These are phyloP conservation scores for Solanum hybrid DNA, from an alignment of 305 asterid species.

Conservation along the genomic window DNA sequence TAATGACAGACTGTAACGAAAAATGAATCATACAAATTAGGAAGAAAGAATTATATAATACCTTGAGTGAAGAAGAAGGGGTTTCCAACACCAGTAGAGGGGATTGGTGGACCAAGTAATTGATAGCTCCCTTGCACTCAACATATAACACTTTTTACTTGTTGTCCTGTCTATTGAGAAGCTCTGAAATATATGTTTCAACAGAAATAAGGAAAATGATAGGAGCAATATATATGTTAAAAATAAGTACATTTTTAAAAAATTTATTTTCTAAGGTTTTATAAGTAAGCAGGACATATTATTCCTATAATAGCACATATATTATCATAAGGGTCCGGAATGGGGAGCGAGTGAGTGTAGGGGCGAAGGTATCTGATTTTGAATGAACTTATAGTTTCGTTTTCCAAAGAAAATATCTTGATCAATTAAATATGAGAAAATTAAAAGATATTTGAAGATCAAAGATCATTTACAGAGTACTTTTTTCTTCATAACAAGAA, in stretches of 20 bases:
- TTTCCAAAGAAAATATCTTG: not conserved
- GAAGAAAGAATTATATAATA: not conserved
- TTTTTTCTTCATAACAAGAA: no score
- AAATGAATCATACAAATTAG: not conserved
- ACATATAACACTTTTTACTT: conserved; percentile 47
- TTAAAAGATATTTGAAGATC: no score
- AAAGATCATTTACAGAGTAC: no score
- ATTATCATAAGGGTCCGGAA: not conserved
- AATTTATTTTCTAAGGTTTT: not conserved
- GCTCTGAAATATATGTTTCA: conserved; percentile 25
- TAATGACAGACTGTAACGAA: not conserved
- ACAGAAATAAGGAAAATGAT: not conserved
- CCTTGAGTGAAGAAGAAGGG: conserved; percentile 44
- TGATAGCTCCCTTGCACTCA: conserved; percentile 67
- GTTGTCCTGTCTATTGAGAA: conserved; percentile 40
- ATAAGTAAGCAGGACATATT: not conserved
- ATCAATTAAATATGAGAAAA: not conserved
- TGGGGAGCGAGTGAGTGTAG: not conserved
- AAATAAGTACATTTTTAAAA: not conserved
- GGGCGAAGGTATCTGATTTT: not conserved
- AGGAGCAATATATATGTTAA: not conserved
- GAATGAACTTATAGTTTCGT: not conserved
- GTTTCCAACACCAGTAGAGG: conserved; percentile 67
- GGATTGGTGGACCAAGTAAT: conserved; percentile 47
- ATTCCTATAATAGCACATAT: not conserved